These are phyloP conservation scores for Penicillium sp. DNA, from an alignment of 2,329 filamentous ascomycete genomes.

Conservation along the genomic window DNA sequence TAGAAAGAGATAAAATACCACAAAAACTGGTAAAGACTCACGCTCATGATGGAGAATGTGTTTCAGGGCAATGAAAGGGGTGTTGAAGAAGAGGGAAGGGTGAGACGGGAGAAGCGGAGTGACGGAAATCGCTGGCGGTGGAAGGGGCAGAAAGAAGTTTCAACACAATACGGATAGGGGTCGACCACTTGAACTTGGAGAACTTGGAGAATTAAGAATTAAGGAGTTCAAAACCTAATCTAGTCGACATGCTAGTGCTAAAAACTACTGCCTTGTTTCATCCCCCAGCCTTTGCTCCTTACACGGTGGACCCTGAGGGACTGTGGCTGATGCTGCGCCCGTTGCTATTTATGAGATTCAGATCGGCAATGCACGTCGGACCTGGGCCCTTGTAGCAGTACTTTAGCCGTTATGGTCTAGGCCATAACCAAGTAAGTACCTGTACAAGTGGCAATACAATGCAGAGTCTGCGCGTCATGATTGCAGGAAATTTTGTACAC, in stretches of 20 bases:
- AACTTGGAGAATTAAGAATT: no score
- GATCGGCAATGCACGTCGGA: constrained; percentile 1
- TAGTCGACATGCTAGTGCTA: not conserved
- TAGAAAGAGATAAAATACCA: not conserved
- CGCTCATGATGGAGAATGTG: constrained; percentile 44
- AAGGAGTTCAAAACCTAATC: not conserved
- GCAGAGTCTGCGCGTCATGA: constrained; percentile 19
- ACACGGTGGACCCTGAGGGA: not conserved
- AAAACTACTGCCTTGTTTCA: not conserved
- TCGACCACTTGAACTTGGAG: no score
- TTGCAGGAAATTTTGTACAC: constrained; percentile 1
- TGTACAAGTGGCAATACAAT: constrained; percentile 3
- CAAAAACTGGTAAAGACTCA: constrained; percentile 34
- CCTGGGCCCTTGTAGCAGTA: constrained; percentile 1
- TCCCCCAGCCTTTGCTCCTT: constrained; percentile 6
- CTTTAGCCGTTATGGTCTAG: not conserved
- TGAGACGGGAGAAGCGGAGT: constrained; percentile 23
- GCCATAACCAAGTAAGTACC: not conserved
- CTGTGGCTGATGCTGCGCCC: constrained; percentile 9
- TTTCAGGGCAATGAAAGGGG: constrained; percentile 7
- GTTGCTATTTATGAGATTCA: constrained; percentile 11
- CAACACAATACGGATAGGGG: constrained; percentile 6
- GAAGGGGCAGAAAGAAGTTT: constrained; percentile 1
- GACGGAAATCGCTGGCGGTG: constrained; percentile 21
- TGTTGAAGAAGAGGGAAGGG: constrained; percentile 16